These are phyloP conservation scores for Amniculicola lignicola DNA, from an alignment of 495 filamentous ascomycete species.

Conservation along the genomic window DNA sequence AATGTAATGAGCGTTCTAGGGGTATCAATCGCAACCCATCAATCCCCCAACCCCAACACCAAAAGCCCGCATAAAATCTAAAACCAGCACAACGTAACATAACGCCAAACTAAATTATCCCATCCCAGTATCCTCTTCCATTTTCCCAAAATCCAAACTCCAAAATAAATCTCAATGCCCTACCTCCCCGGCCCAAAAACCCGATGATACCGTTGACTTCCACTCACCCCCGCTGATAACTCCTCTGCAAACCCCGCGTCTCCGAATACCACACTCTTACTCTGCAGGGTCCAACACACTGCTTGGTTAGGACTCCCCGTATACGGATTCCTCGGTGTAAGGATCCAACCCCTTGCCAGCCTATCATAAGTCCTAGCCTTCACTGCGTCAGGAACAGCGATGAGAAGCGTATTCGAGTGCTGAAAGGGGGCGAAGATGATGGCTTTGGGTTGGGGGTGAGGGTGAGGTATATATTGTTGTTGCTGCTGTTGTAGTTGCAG, in stretches of 20 bases:
- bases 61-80: too few relatives aligned
- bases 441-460: not conserved
- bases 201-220: constrained; percentile 2
- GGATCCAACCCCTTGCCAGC: constrained; percentile 22
- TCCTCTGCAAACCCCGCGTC: constrained; percentile 1
- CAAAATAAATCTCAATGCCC: not conserved
- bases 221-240: not conserved
- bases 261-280: constrained; percentile 14
- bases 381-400: constrained; percentile 21
- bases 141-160: not conserved
- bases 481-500: not conserved
- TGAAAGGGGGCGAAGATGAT: constrained; percentile 24
- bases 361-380: not conserved
- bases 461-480: not conserved
- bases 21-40: too few relatives aligned
- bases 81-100: too few relatives aligned
- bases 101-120: too few relatives aligned
- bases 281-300: constrained; percentile 15
- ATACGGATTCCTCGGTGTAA: constrained; percentile 8
- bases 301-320: not conserved
- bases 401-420: constrained; percentile 7
- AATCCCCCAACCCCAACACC: too few relatives aligned
- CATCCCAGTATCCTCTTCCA: not conserved
- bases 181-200: constrained; percentile 13
- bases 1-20: too few relatives aligned